A percentile compares a stretch with the other conserved stretches of the same genome.
These are phyloP conservation scores for Nicotiana paniculata DNA, from an alignment of 257 asterid species.

Conservation along the genomic window DNA sequence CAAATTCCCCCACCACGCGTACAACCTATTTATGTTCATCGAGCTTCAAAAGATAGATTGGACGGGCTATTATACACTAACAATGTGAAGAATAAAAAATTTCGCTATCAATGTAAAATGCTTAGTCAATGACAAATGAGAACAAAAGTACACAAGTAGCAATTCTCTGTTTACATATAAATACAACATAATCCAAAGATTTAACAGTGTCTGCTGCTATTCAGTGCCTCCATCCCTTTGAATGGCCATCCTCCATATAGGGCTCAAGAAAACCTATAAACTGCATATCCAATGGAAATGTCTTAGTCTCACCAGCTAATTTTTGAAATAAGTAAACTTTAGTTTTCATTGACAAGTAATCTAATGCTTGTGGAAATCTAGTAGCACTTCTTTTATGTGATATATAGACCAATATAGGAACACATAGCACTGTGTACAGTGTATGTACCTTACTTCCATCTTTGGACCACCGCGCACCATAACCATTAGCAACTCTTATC, in stretches of 20 bases:
- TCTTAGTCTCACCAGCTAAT: not conserved
- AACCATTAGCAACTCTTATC: constrained; percentile 58
- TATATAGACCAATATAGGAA: too few species aligned
- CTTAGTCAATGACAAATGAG: not conserved
- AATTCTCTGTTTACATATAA: not conserved
- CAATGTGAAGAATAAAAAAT: too few species aligned
- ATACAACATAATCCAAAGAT: not conserved
- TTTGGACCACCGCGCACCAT: constrained; percentile 82
- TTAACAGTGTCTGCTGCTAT: not conserved
- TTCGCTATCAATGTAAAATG: not conserved
- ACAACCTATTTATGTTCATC: too few species aligned
- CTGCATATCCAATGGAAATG: constrained; percentile 31
- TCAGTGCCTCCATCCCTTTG: constrained; percentile 67
- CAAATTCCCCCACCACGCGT: too few species aligned
- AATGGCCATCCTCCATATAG: constrained; percentile 53
- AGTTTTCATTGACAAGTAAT: not conserved
- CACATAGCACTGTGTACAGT: not conserved
- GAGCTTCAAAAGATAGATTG: too few species aligned
- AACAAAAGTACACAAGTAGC: not conserved
- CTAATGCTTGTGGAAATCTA: not conserved
- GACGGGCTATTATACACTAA: too few species aligned
- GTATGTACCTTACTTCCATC: constrained; percentile 63
- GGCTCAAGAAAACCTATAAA: constrained; percentile 91
- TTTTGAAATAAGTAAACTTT: not conserved
- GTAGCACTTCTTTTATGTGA: not conserved